Conservation (phyloP, 495 filamentous ascomycete genomes). For the Aspergillus sclerotioniger region DNA sequence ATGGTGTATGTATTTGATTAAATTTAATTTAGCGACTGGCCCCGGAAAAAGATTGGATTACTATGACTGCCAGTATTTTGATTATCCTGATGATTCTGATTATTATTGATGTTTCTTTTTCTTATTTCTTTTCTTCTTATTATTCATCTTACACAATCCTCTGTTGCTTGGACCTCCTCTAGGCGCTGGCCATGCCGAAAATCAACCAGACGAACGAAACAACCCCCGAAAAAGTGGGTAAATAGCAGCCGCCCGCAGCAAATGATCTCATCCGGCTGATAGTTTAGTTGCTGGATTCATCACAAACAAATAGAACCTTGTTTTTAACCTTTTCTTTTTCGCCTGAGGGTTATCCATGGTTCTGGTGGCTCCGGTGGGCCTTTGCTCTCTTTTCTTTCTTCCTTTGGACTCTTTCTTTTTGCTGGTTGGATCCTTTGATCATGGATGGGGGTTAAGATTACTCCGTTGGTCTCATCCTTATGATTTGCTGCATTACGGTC, state of each 20-base stretch:
- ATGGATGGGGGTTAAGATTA: not conserved
- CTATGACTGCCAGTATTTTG: not conserved
- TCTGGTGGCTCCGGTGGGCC: constrained; percentile 6
- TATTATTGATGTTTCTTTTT: not conserved
- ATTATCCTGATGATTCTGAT: not conserved
- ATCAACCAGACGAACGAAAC: constrained; percentile 5
- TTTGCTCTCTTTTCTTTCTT: not conserved
- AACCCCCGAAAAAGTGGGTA: constrained; percentile 14
- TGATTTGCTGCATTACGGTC: not conserved
- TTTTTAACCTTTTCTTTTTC: constrained; percentile 22
- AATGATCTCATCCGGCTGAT: constrained; percentile 13
- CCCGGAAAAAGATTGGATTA: not conserved
- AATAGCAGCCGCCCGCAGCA: constrained; percentile 9
- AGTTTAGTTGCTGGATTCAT: constrained; percentile 11
- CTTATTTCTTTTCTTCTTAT: constrained; percentile 1
- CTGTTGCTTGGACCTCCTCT: constrained; percentile 7
- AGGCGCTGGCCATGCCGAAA: constrained; percentile 13
- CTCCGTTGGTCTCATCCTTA: not conserved
- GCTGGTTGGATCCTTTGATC: not conserved
- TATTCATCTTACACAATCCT: no score
- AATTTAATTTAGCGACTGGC: not conserved
- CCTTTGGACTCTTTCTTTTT: not conserved
- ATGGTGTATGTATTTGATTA: not conserved
- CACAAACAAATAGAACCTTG: constrained; percentile 21
- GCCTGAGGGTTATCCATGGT: constrained; percentile 17